phyloP scores from a whole-genome alignment of 2,329 filamentous ascomycete species.

The Arthrobotrys iridis region DNA sequence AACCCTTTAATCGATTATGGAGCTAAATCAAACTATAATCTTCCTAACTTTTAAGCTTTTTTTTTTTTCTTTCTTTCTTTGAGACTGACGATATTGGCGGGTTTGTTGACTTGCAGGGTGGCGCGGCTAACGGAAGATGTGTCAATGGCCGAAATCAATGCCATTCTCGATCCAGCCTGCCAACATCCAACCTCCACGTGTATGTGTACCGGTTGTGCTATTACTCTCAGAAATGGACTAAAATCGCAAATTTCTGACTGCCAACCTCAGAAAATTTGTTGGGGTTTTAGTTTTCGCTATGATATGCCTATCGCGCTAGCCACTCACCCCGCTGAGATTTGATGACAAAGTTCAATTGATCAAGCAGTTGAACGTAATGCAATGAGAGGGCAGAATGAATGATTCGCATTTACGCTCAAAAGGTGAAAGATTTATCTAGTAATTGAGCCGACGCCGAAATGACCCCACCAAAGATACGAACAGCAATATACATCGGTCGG shows the following conservation, averaged over 20 bases:
- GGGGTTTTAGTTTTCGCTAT: no score
- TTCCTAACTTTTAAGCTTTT: background rate
- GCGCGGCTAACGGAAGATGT: background rate
- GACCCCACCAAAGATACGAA: background rate
- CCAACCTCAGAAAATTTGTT: no score
- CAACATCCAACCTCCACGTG: constrained; percentile 11
- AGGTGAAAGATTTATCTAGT: constrained; percentile 7
- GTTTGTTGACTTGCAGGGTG: constrained; percentile 3
- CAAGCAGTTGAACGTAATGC: background rate
- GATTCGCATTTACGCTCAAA: background rate
- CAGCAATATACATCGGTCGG: background rate
- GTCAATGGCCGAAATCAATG: background rate
- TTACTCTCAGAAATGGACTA: background rate
- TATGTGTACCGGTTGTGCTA: background rate
- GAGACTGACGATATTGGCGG: background rate
- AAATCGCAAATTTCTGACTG: background rate
- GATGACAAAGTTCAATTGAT: no score
- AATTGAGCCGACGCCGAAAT: constrained; percentile 2
- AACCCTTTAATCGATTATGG: background rate
- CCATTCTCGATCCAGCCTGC: background rate
- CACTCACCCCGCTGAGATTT: background rate
- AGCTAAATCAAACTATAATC: background rate
- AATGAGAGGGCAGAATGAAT: background rate
- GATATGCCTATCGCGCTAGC: background rate
- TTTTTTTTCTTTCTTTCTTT: no score